Evolutionary conservation across 2,329 filamentous ascomycete species (phyloP).

Genomic region (Colletotrichum somersetense): DNA sequence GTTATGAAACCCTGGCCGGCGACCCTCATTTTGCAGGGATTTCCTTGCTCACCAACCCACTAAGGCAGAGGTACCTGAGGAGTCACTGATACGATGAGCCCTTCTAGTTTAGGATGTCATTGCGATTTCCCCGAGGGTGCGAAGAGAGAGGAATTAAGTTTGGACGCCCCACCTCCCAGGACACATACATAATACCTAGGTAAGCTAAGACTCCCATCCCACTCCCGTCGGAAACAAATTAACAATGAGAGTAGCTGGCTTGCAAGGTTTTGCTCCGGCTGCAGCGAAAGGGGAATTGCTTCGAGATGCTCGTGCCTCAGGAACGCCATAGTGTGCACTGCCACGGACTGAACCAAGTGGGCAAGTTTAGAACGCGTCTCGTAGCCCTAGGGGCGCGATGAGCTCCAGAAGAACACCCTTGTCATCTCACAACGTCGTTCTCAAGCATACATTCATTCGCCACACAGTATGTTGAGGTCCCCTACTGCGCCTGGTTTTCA

Average conservation of each 20-base stretch:
- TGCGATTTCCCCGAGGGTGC: constrained; percentile 11
- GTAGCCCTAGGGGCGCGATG: not conserved
- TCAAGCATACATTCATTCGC: not conserved
- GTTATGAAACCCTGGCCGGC: constrained; percentile 23
- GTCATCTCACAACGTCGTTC: not conserved
- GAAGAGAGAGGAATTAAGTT: constrained; percentile 14
- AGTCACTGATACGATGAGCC: constrained; percentile 9
- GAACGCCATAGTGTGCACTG: not conserved
- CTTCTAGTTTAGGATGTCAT: constrained; percentile 11
- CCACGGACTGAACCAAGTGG: not conserved
- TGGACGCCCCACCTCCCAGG: constrained; percentile 12
- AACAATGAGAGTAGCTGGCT: not conserved
- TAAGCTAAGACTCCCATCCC: not conserved
- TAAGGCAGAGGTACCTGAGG: constrained; percentile 8
- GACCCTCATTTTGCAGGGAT: constrained; percentile 17
- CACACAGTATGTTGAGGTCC: not conserved
- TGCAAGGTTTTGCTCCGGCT: constrained; percentile 14
- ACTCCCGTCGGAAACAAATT: not conserved
- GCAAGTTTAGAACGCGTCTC: not conserved
- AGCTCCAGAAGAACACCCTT: not conserved
- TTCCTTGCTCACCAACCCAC: constrained; percentile 14
- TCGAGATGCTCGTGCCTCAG: not conserved
- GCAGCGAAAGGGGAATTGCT: not conserved
- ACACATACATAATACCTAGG: not conserved
- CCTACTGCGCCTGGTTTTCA: not conserved